These are phyloP conservation scores for Raffaelea albimanens DNA, from an alignment of 2,329 filamentous ascomycete genomes.

Conservation along the genomic window DNA sequence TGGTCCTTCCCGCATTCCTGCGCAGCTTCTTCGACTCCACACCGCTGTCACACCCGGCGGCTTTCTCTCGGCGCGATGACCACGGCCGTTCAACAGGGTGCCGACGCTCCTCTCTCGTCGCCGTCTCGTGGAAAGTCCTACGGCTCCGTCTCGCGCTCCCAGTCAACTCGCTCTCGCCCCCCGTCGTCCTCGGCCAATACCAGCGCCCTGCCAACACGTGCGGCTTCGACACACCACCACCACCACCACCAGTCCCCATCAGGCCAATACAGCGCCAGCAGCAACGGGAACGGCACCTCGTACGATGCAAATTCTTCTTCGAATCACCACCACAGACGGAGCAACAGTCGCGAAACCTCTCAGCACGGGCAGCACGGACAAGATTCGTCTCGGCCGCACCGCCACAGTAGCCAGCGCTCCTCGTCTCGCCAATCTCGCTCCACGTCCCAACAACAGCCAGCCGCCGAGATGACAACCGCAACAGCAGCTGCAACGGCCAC, in stretches of 20 bases:
- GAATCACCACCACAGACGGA: conserved; percentile 27
- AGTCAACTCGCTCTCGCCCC: conserved; percentile 27
- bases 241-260: conserved; percentile 12
- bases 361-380: conserved; percentile 44
- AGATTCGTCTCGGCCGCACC: conserved; percentile 39
- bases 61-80: conserved; percentile 22
- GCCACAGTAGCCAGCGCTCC: conserved; percentile 41
- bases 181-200: conserved; percentile 16
- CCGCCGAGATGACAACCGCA: conserved; percentile 21
- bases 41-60: conserved; percentile 2
- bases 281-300: conserved; percentile 1
- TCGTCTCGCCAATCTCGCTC: conserved; percentile 15
- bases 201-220: conserved; percentile 11
- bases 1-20: neutral
- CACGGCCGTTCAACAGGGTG: conserved; percentile 21
- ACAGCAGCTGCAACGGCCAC: conserved; percentile 27
- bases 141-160: conserved; percentile 20
- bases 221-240: conserved; percentile 14
- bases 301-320: conserved; percentile 4
- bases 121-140: conserved; percentile 19
- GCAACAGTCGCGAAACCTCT: conserved; percentile 49
- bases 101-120: conserved; percentile 21
- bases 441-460: conserved; percentile 8
- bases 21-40: neutral
- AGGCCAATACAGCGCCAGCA: conserved; percentile 7